Conservation (phyloP, 176 grass and related monocot species). For the Oropetium thomaeum region DNA sequence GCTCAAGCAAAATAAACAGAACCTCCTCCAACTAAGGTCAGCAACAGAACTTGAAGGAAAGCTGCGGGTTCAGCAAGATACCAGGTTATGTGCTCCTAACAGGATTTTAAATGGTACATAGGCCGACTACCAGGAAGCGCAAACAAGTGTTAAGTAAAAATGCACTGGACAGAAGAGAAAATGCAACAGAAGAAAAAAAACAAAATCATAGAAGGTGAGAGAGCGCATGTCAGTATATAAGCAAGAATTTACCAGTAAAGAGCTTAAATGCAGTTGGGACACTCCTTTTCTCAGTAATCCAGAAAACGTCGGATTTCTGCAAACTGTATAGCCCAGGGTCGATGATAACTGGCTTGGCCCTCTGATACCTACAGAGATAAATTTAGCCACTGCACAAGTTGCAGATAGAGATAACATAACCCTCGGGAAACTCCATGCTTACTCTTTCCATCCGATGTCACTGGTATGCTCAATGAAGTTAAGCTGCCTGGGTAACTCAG, state of each 20-base stretch:
- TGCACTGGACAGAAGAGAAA: not conserved
- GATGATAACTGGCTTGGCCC: constrained; percentile 94
- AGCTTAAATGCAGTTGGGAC: constrained; percentile 97
- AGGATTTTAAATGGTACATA: not conserved
- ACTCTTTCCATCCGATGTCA: constrained; percentile 99
- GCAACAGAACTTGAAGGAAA: not conserved
- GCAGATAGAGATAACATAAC: constrained; percentile 12
- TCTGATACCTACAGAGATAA: constrained; percentile 69
- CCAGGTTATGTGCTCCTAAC: not conserved
- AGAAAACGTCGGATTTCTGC: constrained; percentile 93
- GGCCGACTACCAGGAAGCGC: not conserved
- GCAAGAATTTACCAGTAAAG: constrained; percentile 70
- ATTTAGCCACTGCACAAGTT: constrained; percentile 13
- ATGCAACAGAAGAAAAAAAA: not conserved
- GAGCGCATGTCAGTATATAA: not conserved
- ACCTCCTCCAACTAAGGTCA: not conserved
- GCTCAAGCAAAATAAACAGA: constrained; percentile 4
- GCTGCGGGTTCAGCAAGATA: not conserved
- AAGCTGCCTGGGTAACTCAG: constrained; percentile 76
- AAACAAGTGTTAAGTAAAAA: constrained; percentile 2
- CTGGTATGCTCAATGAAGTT: constrained; percentile 98
- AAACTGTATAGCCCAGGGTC: constrained; percentile 90
- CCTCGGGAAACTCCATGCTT: constrained; percentile 30
- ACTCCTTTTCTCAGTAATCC: constrained; percentile 89
- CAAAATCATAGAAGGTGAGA: not conserved